Evolutionary conservation across 192 early-diverging fungal genomes (phyloP).

Genomic region (Gamsiella multidivaricata): DNA sequence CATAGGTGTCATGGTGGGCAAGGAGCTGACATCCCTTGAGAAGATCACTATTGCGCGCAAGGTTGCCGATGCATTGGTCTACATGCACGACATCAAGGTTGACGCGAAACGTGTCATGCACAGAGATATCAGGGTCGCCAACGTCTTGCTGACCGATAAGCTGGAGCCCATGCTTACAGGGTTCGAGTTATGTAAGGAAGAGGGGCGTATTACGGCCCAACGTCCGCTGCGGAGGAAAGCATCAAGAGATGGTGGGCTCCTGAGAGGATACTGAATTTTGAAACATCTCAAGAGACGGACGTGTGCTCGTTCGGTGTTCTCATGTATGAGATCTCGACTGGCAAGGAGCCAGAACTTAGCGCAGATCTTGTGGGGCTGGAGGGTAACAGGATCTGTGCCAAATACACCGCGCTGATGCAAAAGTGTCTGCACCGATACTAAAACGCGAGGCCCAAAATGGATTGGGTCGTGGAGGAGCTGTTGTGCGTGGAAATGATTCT

Average conservation of each 20-base stretch:
- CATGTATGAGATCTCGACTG: slow-evolving; percentile 25
- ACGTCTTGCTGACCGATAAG: slow-evolving; percentile 6
- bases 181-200: slow-evolving; percentile 20
- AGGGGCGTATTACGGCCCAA: neutral
- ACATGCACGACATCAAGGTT: slow-evolving; percentile 12
- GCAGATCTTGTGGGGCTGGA: slow-evolving; percentile 2
- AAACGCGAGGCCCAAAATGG: slow-evolving; percentile 10
- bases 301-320: slow-evolving; percentile 19
- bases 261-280: neutral
- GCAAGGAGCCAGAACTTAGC: neutral
- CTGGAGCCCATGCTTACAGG: slow-evolving; percentile 15
- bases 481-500: neutral
- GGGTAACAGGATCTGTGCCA: neutral
- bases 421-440: slow-evolving; percentile 1
- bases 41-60: slow-evolving; percentile 21
- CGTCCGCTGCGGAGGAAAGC: neutral
- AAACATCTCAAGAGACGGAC: slow-evolving; percentile 8
- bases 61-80: slow-evolving; percentile 13
- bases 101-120: slow-evolving; percentile 2
- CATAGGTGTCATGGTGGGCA: too few relatives aligned
- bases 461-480: slow-evolving; percentile 8
- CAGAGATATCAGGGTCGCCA: slow-evolving; percentile 21
- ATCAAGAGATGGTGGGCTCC: slow-evolving; percentile 10
- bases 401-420: slow-evolving; percentile 14
- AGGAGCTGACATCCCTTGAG: neutral